Evolutionary conservation across 2,329 filamentous ascomycete species (phyloP).

Genomic region (Incumbomyces delicatus): DNA sequence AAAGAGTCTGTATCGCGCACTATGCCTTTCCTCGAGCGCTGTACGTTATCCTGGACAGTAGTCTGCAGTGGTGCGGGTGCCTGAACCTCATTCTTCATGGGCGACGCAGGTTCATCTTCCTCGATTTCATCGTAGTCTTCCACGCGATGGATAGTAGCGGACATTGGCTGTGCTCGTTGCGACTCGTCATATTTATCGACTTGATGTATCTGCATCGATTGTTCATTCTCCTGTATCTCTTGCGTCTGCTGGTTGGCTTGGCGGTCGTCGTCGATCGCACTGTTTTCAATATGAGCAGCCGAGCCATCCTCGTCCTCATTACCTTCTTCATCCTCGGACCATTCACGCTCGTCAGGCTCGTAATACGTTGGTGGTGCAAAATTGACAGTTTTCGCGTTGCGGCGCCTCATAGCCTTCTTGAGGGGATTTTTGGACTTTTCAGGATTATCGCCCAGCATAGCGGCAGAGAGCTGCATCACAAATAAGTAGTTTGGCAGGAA

Average conservation of each 20-base stretch:
- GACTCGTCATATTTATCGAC: constrained; percentile 8
- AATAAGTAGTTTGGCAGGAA: constrained; percentile 14
- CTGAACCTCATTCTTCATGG: constrained; percentile 18
- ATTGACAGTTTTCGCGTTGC: constrained; percentile 76
- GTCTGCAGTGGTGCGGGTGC: constrained; percentile 31
- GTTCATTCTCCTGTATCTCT: constrained; percentile 20
- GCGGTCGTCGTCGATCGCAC: constrained; percentile 29
- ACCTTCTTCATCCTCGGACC: constrained; percentile 62
- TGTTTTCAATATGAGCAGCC: constrained; percentile 39
- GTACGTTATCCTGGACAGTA: constrained; percentile 37
- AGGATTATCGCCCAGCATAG: constrained; percentile 61
- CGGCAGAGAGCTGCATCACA: constrained; percentile 49
- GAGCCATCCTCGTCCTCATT: constrained; percentile 26
- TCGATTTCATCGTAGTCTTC: constrained; percentile 22
- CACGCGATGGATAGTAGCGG: constrained; percentile 7
- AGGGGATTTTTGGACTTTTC: constrained; percentile 76
- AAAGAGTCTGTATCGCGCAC: constrained; percentile 91
- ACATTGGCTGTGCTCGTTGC: constrained; percentile 13
- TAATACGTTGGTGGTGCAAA: constrained; percentile 80
- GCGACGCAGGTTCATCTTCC: constrained; percentile 18
- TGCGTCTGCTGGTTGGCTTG: neutral
- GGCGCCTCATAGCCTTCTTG: constrained; percentile 71
- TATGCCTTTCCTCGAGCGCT: constrained; percentile 71
- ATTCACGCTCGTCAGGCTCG: constrained; percentile 78
- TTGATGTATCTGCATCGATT: constrained; percentile 25